phyloP scores from a whole-genome alignment of 306 rosid species.

The Elaeagnus macrophylla region DNA sequence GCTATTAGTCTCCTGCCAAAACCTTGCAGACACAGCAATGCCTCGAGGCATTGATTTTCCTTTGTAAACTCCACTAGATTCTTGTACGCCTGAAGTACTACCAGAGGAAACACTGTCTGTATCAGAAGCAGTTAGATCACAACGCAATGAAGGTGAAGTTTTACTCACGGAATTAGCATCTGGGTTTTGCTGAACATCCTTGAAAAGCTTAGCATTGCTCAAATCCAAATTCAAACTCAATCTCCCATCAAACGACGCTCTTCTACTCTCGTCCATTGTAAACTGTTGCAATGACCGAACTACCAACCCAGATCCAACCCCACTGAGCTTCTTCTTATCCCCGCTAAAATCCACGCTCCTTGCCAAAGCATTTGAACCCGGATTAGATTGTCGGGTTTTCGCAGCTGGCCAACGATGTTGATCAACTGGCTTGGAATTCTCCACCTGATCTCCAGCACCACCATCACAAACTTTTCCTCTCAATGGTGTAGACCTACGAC shows the following conservation, averaged over 20 bases:
- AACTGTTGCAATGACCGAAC: slow-evolving; percentile 63
- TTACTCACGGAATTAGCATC: slow-evolving; percentile 41
- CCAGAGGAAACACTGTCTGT: slow-evolving; percentile 96
- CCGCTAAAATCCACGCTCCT: slow-evolving; percentile 57
- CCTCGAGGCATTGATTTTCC: slow-evolving; percentile 45
- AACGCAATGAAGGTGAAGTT: slow-evolving; percentile 44
- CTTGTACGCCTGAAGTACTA: slow-evolving; percentile 83
- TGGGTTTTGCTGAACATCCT: slow-evolving; percentile 30
- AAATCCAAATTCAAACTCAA: slow-evolving; percentile 91
- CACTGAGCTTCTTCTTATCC: slow-evolving; percentile 37
- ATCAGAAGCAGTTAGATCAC: slow-evolving; percentile 90
- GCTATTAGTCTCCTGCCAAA: slow-evolving; percentile 98
- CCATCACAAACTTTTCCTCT: slow-evolving; percentile 30
- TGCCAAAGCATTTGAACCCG: slow-evolving; percentile 26
- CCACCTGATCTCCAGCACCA: slow-evolving; percentile 54
- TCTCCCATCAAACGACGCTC: slow-evolving; percentile 77
- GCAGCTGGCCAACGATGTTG: slow-evolving; percentile 97
- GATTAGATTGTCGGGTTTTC: slow-evolving; percentile 42
- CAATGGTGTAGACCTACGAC: slow-evolving; percentile 64
- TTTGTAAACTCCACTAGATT: slow-evolving; percentile 32
- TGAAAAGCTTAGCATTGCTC: slow-evolving; percentile 52
- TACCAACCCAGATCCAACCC: slow-evolving; percentile 64
- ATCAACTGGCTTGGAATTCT: slow-evolving; percentile 65
- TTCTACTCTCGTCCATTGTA: slow-evolving; percentile 42
- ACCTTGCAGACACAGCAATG: slow-evolving; percentile 72